A percentile compares a stretch with the other conserved stretches of the same genome.
phyloP scores from a whole-genome alignment of 768 basidiomycete species.

The Cytidiella melzeri region DNA sequence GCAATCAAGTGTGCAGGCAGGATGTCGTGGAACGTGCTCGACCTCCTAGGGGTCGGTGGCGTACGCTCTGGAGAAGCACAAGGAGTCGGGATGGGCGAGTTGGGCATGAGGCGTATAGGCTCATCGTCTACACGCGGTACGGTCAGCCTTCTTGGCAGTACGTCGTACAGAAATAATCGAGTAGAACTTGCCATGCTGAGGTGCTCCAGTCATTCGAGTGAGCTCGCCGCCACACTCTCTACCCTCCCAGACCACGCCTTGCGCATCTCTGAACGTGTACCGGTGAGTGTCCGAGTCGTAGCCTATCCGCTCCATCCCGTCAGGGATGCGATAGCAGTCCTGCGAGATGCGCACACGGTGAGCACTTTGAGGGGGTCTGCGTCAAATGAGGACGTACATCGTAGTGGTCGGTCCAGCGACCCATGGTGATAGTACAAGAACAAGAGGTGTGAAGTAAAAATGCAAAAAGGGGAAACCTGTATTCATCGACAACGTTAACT shows the following conservation, averaged over 20 bases:
- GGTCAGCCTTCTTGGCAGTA: neutral
- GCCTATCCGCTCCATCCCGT: constrained; percentile 57
- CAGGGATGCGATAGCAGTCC: constrained; percentile 47
- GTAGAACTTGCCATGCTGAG: neutral
- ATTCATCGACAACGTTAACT: too few relatives aligned
- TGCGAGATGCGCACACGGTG: constrained; percentile 13
- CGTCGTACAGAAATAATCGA: neutral
- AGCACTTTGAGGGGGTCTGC: neutral
- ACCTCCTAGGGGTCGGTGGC: constrained; percentile 1
- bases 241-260: constrained; percentile 51
- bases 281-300: constrained; percentile 67
- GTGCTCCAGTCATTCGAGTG: constrained; percentile 4
- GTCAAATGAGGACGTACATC: constrained; percentile 19
- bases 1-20: constrained; percentile 9
- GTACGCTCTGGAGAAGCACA: neutral
- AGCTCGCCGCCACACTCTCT: constrained; percentile 39
- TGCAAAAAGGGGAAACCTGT: too few relatives aligned
- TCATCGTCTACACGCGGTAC: constrained; percentile 4
- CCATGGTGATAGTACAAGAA: constrained; percentile 24
- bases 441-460: too few relatives aligned
- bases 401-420: constrained; percentile 33
- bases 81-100: neutral
- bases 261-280: constrained; percentile 57
- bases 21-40: constrained; percentile 8
- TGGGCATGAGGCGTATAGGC: constrained; percentile 11